phyloP scores from a whole-genome alignment of 1,284 basidiomycete species.

The Cryptococcus sp. region DNA sequence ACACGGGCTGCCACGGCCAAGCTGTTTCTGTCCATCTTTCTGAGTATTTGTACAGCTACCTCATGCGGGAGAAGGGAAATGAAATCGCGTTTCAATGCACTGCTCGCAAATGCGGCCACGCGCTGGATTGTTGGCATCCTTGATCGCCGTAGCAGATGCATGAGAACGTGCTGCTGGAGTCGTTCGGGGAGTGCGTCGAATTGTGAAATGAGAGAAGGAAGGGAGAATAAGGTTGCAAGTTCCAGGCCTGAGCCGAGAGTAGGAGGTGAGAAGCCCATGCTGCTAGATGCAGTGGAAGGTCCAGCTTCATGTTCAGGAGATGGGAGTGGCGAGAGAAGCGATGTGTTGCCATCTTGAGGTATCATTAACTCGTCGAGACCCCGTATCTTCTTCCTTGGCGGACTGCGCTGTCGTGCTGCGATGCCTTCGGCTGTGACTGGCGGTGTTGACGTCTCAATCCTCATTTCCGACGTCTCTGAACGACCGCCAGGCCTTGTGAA shows the following conservation, averaged over 20 bases:
- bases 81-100: constrained; percentile 50
- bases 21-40: constrained; percentile 37
- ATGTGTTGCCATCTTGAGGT: constrained; percentile 18
- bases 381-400: constrained; percentile 47
- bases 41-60: constrained; percentile 49
- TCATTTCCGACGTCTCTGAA: constrained; percentile 1
- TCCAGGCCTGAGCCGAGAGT: constrained; percentile 45
- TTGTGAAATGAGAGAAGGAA: constrained; percentile 42
- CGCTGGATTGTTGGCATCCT: constrained; percentile 51
- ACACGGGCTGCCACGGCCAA: constrained; percentile 42
- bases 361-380: constrained; percentile 29
- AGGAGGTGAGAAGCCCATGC: constrained; percentile 13
- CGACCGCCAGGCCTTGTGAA: constrained; percentile 12
- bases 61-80: constrained; percentile 47
- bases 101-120: constrained; percentile 41
- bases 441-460: constrained; percentile 15
- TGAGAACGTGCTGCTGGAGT: constrained; percentile 52
- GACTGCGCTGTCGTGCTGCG: constrained; percentile 23
- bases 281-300: constrained; percentile 11
- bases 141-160: constrained; percentile 50
- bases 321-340: constrained; percentile 37
- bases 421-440: constrained; percentile 18
- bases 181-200: constrained; percentile 51
- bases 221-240: constrained; percentile 46
- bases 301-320: constrained; percentile 36